Evolutionary conservation across 1,139 yeast species (phyloP).

Genomic region (Diutina scorzettiae): DNA sequence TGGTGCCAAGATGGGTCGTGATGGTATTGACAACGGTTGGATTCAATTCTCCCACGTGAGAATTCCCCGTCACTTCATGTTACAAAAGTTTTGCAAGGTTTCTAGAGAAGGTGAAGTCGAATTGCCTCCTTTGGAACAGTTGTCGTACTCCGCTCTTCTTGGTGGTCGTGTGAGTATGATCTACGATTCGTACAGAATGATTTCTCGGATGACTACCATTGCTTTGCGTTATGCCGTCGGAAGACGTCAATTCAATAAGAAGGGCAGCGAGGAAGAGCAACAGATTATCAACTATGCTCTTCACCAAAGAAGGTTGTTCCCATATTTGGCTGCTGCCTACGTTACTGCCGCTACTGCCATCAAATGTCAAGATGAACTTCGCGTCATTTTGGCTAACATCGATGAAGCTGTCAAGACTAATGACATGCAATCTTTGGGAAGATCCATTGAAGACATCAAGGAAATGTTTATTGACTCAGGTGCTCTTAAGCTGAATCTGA

Average conservation of each 20-base stretch:
- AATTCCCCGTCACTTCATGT: conserved; percentile 36
- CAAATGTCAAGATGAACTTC: neutral
- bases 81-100: conserved; percentile 36
- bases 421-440: neutral
- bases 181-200: conserved; percentile 30
- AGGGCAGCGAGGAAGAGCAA: conserved; percentile 9
- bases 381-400: neutral
- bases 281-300: conserved; percentile 5
- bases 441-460: neutral
- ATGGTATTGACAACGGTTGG: conserved; percentile 7
- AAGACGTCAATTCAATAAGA: conserved; percentile 29
- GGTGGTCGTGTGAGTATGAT: conserved; percentile 37
- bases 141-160: conserved; percentile 34
- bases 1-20: conserved; percentile 34
- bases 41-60: conserved; percentile 23
- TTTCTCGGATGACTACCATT: conserved; percentile 30
- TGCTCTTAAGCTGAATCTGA: neutral
- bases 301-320: conserved; percentile 6
- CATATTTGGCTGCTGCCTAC: conserved; percentile 1
- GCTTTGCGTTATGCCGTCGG: conserved; percentile 35
- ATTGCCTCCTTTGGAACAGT: conserved; percentile 35
- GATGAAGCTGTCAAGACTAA: neutral
- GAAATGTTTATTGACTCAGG: conserved; percentile 3
- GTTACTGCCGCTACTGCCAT: neutral
- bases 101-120: conserved; percentile 27